Base-by-base conservation (phyloP, 2,329 filamentous ascomycete species). In the Claviceps digitariae region DNA sequence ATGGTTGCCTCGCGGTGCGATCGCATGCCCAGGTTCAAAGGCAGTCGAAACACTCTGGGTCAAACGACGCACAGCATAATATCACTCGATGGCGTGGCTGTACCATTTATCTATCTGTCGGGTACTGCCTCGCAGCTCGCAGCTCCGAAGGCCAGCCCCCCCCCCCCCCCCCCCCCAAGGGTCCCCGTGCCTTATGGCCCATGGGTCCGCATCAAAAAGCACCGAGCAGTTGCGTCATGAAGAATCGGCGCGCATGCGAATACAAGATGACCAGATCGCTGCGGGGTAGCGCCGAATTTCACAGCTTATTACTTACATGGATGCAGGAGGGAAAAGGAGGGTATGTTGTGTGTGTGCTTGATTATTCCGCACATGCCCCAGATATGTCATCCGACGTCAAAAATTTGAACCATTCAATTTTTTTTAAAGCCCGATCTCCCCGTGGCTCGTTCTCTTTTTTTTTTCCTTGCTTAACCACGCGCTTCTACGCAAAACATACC, bases 151-250 rank as follows among this genome's bases (percentile, higher is more conserved):
- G 9, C 9, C 40, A 43, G 4, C n/a, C 3, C 9, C 5, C 40
- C 9, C 41, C 13, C 41, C 12, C 21, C 6, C 21, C 9, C 9
- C 4, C 41, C 25, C 12, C 23, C 23, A 46, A 13, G 44, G 44
- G 9, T 13, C 20, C 7, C 15, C 23, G 10, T 15, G 53, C 49
- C 53, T 44, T 45, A 13, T 4, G n/a, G 48, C 53, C 36, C 51
- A 13, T 4, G n/a, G 48, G 44, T 44, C 50, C 43, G 45, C 44
- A 51, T 50, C 44, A 51, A 48, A 48, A 15, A 15, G 25, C 29
- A 47, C 23, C 48, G 38, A 48, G 36, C 52, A 46, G 44, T 51
- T 51, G 53, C 53, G 44, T 52, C 44, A 52, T 54, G 49, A 54
- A 54, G 45, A 48, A 47, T 36, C 40, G 53, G 36, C 12, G 34